phyloP scores from a whole-genome alignment of 495 filamentous ascomycete species.

The Trichoderma reesei region DNA sequence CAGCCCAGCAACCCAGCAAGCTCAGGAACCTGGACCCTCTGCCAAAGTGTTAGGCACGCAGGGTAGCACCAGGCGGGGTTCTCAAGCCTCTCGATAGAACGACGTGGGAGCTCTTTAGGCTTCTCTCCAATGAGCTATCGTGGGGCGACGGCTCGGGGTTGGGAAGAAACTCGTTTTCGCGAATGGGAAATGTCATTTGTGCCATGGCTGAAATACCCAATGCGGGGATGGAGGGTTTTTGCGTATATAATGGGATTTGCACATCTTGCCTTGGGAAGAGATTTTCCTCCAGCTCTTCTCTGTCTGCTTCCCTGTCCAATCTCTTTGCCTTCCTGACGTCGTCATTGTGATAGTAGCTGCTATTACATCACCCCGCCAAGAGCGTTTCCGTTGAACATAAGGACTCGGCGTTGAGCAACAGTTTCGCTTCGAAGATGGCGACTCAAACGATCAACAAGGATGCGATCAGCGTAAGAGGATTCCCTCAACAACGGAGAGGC shows the following conservation, averaged over 20 bases:
- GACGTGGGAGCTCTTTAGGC: not conserved
- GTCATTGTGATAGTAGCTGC: not conserved
- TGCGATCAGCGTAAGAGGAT: constrained; percentile 1
- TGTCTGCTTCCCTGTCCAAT: not conserved
- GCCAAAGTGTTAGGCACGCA: not conserved
- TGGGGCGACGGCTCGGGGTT: not conserved
- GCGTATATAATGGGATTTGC: not conserved
- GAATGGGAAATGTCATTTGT: not conserved
- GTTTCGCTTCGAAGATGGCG: not conserved
- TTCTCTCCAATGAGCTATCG: constrained; percentile 4
- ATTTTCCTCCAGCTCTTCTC: not conserved
- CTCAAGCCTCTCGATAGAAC: not conserved
- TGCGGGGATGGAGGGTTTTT: not conserved
- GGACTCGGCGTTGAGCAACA: not conserved
- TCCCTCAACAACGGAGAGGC: not conserved
- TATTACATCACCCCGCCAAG: not conserved
- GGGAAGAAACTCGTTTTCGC: constrained; percentile 3
- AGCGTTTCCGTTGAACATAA: not conserved
- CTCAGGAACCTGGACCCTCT: not conserved
- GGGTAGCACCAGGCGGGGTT: not conserved
- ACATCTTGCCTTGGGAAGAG: not conserved
- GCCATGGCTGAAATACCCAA: not conserved
- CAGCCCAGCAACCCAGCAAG: not conserved
- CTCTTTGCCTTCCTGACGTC: not conserved
- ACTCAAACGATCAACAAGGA: constrained; percentile 5